phyloP scores from a whole-genome alignment of 164 flowering plant species.

The Nymphaea thermarum region DNA sequence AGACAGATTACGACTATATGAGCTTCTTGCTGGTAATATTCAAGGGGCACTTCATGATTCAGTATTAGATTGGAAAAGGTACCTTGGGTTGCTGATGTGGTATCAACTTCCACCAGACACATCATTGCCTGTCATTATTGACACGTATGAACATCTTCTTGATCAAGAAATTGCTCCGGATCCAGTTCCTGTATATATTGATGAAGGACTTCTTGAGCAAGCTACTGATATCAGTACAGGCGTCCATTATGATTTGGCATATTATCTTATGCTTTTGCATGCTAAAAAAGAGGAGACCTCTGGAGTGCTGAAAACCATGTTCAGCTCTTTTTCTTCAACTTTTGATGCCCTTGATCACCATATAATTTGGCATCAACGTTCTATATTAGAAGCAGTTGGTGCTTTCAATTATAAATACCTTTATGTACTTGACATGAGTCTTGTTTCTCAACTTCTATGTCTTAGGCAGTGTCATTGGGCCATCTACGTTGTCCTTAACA shows the following conservation, averaged over 20 bases:
- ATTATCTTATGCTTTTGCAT: slow-evolving; percentile 92
- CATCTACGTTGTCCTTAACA: slow-evolving; percentile 92
- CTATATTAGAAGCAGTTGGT: slow-evolving; percentile 81
- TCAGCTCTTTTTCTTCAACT: slow-evolving; percentile 88
- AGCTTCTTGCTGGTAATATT: slow-evolving; percentile 86
- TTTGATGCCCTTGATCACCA: slow-evolving; percentile 93
- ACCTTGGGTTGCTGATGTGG: slow-evolving; percentile 91
- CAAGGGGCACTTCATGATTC: slow-evolving; percentile 44
- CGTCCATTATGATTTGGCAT: slow-evolving; percentile 62
- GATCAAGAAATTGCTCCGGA: slow-evolving; percentile 59
- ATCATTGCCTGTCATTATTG: slow-evolving; percentile 44
- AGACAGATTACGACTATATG: slow-evolving; percentile 60
- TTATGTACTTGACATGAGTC: slow-evolving; percentile 84
- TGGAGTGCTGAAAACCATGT: slow-evolving; percentile 66
- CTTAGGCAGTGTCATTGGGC: slow-evolving; percentile 94
- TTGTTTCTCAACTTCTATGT: slow-evolving; percentile 75
- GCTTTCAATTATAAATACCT: slow-evolving; percentile 72
- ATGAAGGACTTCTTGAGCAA: slow-evolving; percentile 57
- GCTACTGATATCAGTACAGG: slow-evolving; percentile 9
- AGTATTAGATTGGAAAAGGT: slow-evolving; percentile 87
- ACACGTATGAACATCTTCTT: slow-evolving; percentile 61
- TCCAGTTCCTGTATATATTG: slow-evolving; percentile 78
- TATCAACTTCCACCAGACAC: slow-evolving; percentile 71
- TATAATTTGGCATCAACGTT: slow-evolving; percentile 99
- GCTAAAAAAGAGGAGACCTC: slow-evolving; percentile 40